Conservation (phyloP, 1,284 basidiomycete species). For the Naganishia cerealis region DNA sequence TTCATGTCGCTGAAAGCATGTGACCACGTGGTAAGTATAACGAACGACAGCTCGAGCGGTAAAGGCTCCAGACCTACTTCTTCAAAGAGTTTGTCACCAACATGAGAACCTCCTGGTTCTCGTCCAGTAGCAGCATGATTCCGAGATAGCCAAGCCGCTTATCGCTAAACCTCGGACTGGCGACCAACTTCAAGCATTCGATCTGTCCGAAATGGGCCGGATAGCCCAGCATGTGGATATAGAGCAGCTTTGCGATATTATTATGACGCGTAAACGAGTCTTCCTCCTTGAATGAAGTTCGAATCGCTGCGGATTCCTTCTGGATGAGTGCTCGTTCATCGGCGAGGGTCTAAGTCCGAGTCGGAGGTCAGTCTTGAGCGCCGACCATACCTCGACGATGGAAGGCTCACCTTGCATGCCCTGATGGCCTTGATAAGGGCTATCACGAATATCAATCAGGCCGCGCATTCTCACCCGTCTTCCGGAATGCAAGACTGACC, state of each 20-base stretch:
- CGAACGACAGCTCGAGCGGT: too few relatives aligned
- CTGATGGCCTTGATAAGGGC: constrained; percentile 93
- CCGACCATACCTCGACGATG: neutral
- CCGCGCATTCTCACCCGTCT: neutral
- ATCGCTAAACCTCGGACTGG: constrained; percentile 94
- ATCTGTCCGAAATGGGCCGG: constrained; percentile 99
- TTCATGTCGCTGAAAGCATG: constrained; percentile 82
- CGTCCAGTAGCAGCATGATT: constrained; percentile 95
- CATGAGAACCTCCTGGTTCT: constrained; percentile 96
- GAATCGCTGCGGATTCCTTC: constrained; percentile 95
- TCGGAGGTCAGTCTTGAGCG: neutral
- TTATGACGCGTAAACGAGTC: constrained; percentile 90
- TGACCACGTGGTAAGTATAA: too few relatives aligned
- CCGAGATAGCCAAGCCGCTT: constrained; percentile 96
- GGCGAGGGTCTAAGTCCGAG: constrained; percentile 76
- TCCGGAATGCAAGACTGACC: constrained; percentile 57
- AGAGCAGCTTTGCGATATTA: constrained; percentile 96
- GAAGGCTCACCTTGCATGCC: constrained; percentile 72
- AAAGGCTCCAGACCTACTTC: constrained; percentile 66
- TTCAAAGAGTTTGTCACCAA: constrained; percentile 97
- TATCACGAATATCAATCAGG: constrained; percentile 46
- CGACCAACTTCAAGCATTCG: constrained; percentile 97
- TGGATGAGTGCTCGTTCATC: constrained; percentile 96
- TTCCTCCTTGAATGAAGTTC: constrained; percentile 96
- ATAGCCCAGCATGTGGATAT: constrained; percentile 99